Evolutionary conservation across 2,329 filamentous ascomycete genomes (phyloP), one percentile per base, ranked within the genome.

Genomic region (Claviceps humidiphila): DNA sequence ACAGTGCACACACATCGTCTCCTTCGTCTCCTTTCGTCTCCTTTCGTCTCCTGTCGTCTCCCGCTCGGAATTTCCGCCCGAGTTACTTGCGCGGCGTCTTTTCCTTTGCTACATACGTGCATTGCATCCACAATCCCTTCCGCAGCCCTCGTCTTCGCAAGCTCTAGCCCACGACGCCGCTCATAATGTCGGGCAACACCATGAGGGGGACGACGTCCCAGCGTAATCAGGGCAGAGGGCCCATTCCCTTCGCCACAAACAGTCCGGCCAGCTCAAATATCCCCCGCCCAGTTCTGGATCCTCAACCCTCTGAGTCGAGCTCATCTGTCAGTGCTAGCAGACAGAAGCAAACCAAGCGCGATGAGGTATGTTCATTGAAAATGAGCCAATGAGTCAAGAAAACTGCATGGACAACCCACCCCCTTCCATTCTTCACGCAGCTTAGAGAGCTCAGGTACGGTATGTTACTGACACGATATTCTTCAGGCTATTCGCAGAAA

Each of bases 331-430:
- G 89, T 72, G 87, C 89, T 61, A 97, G 91, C 70, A 83, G 93
- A 65, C 87, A 93, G 70, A 96, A 96, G 74, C 91, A 96, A 77
- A 85, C 84, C 60, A 97, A 97, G 74, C 84, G 90, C 71, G 93
- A 98, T 84, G 93, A 98, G 86, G 93, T 98, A 76, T 63, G 80
- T 74, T 58, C n/a, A 49, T 30, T 45, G 30, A 17, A 16, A 14
- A 34, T 34, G 5, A 17, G 40, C n/a, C 26, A 14, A 5, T 45
- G 42, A 40, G 3, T 41, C 24, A 44, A 26, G 30, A 47, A 17
- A 20, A 20, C 22, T 38, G 41, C 17, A 38, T 20, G 40, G 7
- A 13, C 17, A 39, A 6, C 8, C 13, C n/a, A 6, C 11, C 11
- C 13, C 24, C 13, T 17, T 17, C 26, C 22, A 3, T 37, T 13